Base-by-base conservation (phyloP, 2,329 filamentous ascomycete genomes). In the Colletotrichum eleusines region DNA sequence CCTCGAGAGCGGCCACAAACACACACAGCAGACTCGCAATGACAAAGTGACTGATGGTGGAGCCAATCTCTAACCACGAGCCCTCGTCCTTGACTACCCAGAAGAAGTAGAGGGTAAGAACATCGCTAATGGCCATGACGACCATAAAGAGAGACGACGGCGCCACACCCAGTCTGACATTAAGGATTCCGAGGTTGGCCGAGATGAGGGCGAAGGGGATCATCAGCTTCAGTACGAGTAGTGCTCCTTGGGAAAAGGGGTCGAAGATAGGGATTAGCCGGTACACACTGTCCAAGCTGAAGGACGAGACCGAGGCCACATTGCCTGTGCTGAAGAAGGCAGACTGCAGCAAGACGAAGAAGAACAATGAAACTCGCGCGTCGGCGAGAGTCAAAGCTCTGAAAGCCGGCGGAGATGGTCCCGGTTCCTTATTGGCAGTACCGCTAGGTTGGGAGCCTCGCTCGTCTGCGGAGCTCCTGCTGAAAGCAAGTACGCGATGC, bases 281-380 rank as follows among this genome's bases (percentile, higher is more conserved):
- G 79, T 86, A 89, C 8, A 99, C 96, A 76, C 93, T 95, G 69
- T 98, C 96, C 50, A 99, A 85, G 72, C 93, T 97, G 84, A 99
- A 99, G 1, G 94, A 93, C 20, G 95, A 97, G 66, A 99, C 83
- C 0, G 95, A 98, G 0, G 96, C 96, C 69, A 99, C 90, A 82
- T 99, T 99, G 73, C 96, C 96, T 0, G 95, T 98, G 82, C 91
- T 94, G 87, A 98, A 99, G 82, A 99, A 99, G 62, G 92, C 96
- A 3, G 95, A 95, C 81, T 99, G 96, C 7, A 99, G 87, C 48
- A 99, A 88, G 75, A 94, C 94, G 80, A 99, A 92, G 86, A 98
- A 98, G 85, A 98, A 98, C 8, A 99, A 88, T 1, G 94, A 92
- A 44, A 97, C 92, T 46, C 97, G 92, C 5, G 92, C 90, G 79